phyloP scores from a whole-genome alignment of 2,329 filamentous ascomycete genomes.

The Colletotrichum sp. region DNA sequence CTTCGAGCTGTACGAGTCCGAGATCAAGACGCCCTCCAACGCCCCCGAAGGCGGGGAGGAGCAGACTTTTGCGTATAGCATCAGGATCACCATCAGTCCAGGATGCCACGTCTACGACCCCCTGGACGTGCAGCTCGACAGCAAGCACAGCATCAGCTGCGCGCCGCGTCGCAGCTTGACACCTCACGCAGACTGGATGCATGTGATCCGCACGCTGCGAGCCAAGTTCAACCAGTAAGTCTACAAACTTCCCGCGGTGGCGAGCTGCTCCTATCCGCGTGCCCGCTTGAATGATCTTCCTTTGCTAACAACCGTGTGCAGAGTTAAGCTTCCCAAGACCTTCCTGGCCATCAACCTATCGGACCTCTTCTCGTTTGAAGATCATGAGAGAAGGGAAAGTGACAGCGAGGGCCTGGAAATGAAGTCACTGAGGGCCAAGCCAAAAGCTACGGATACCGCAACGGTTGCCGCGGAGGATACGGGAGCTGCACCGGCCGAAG shows the following conservation, averaged over 20 bases:
- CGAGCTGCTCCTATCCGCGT: background rate
- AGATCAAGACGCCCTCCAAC: constrained; percentile 65
- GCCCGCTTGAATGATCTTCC: too few relatives aligned
- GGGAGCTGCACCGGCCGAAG: background rate
- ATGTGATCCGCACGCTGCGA: constrained; percentile 92
- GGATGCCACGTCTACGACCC: constrained; percentile 97
- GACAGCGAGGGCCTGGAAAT: constrained; percentile 55
- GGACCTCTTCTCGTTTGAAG: constrained; percentile 65
- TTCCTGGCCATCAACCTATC: constrained; percentile 70
- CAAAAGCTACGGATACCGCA: constrained; percentile 5
- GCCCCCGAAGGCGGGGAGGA: constrained; percentile 55
- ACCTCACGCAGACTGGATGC: constrained; percentile 91
- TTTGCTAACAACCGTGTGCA: constrained; percentile 29
- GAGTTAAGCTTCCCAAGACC: constrained; percentile 70
- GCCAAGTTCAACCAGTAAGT: constrained; percentile 94
- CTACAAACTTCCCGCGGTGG: background rate
- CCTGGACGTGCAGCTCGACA: constrained; percentile 94
- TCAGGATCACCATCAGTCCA: constrained; percentile 93
- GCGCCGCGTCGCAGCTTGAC: constrained; percentile 90
- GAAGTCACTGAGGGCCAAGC: constrained; percentile 39
- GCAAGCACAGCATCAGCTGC: constrained; percentile 94
- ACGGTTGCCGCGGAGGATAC: background rate
- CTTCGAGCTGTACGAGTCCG: constrained; percentile 96
- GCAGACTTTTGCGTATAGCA: constrained; percentile 88
- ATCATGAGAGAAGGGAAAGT: constrained; percentile 55